Evolutionary conservation across 202 grass and related monocot genomes (phyloP).

Genomic region (Brachypodium distachyon): DNA sequence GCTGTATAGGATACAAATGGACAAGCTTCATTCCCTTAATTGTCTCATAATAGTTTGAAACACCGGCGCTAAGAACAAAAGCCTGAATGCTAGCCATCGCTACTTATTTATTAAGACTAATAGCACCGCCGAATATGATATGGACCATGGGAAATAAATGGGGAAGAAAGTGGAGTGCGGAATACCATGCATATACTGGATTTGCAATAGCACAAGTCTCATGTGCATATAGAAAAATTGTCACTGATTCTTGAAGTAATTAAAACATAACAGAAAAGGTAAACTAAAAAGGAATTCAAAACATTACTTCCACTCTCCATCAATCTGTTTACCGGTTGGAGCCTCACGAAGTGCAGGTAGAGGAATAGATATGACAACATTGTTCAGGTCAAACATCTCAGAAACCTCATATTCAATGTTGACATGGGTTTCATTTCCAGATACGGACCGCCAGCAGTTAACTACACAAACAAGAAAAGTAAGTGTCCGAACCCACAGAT

Average conservation of each 20-base stretch:
- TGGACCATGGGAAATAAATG: neutral
- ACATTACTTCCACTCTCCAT: constrained; percentile 96
- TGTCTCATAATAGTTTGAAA: neutral
- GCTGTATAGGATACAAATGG: neutral
- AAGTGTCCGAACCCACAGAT: neutral
- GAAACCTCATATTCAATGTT: constrained; percentile 94
- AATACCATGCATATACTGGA: neutral
- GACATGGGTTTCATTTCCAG: constrained; percentile 75
- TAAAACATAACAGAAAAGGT: neutral
- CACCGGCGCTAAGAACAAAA: neutral
- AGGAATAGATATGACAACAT: constrained; percentile 78
- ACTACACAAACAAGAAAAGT: constrained; percentile 29
- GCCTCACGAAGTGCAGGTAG: constrained; percentile 60
- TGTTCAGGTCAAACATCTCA: constrained; percentile 77
- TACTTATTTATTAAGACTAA: neutral
- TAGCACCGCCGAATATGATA: neutral
- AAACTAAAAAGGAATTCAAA: constrained; percentile 16
- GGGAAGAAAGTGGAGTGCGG: neutral
- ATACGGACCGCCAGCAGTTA: constrained; percentile 87
- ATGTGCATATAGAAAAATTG: neutral
- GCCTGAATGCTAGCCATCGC: neutral
- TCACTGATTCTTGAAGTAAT: neutral
- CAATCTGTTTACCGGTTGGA: constrained; percentile 77
- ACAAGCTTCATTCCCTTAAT: neutral
- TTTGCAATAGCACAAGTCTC: neutral